Percentiles rank a stretch among this genome's conserved stretches.
Conservation (phyloP, 1,139 yeast genomes). For the Hyphopichia khmerensis region DNA sequence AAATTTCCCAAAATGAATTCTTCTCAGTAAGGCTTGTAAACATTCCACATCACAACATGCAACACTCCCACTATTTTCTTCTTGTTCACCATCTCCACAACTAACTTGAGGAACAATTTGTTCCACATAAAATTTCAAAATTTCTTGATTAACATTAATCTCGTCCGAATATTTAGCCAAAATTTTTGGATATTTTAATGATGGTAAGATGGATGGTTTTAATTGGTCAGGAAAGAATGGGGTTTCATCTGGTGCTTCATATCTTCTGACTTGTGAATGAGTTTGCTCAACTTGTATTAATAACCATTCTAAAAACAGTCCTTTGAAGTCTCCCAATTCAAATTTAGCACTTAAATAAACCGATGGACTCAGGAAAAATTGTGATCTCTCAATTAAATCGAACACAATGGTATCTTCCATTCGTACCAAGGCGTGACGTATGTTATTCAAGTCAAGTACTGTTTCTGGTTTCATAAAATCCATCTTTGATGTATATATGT, state of each 20-base stretch:
- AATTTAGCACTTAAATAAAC: constrained; percentile 66
- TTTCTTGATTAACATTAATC: constrained; percentile 70
- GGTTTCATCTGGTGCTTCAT: constrained; percentile 93
- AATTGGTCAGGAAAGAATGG: constrained; percentile 81
- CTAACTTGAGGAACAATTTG: constrained; percentile 74
- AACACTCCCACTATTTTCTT: constrained; percentile 86
- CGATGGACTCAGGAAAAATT: constrained; percentile 73
- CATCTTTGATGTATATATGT: constrained; percentile 47
- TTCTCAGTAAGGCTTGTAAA: constrained; percentile 84
- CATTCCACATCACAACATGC: constrained; percentile 82
- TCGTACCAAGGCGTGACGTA: constrained; percentile 79
- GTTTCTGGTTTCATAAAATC: constrained; percentile 84
- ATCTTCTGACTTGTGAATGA: constrained; percentile 85
- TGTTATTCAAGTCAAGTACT: constrained; percentile 76
- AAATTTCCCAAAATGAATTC: constrained; percentile 95
- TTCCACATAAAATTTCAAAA: constrained; percentile 64
- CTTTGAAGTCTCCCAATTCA: constrained; percentile 65
- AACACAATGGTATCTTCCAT: constrained; percentile 97
- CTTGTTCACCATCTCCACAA: constrained; percentile 69
- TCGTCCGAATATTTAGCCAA: constrained; percentile 74
- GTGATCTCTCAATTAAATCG: constrained; percentile 89
- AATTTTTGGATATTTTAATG: constrained; percentile 73
- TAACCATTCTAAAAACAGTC: constrained; percentile 87
- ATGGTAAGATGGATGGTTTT: constrained; percentile 70
- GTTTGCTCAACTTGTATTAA: constrained; percentile 71